These are phyloP conservation scores for Nissolia schottii DNA, from an alignment of 306 rosid genomes.

Conservation along the genomic window DNA sequence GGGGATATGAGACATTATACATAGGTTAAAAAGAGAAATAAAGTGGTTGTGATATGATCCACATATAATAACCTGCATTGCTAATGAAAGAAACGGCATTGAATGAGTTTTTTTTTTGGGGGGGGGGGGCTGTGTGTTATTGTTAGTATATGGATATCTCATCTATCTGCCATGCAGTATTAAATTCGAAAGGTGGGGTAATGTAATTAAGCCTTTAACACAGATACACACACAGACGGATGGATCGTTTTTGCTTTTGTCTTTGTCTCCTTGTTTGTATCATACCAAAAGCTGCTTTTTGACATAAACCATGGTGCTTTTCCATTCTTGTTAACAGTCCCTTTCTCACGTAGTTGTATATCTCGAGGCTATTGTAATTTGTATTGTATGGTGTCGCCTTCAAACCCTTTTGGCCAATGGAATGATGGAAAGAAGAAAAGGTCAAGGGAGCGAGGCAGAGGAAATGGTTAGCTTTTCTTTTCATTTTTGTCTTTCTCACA, in stretches of 20 bases:
- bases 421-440: not conserved
- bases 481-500: constrained; percentile 15
- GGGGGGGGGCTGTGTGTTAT: too few relatives aligned
- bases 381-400: not conserved
- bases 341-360: constrained; percentile 26
- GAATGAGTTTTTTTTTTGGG: too few relatives aligned
- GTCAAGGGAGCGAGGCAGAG: not conserved
- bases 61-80: constrained; percentile 21
- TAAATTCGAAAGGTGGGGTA: constrained; percentile 10
- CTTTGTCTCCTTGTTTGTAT: constrained; percentile 31
- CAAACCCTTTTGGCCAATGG: constrained; percentile 8
- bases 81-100: constrained; percentile 32
- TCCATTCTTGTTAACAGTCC: constrained; percentile 37
- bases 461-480: not conserved
- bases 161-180: constrained; percentile 19
- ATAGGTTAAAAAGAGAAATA: constrained; percentile 22
- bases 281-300: constrained; percentile 30
- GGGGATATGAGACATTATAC: constrained; percentile 1
- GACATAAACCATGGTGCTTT: constrained; percentile 31
- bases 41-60: constrained; percentile 20
- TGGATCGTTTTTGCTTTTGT: constrained; percentile 19
- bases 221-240: not conserved
- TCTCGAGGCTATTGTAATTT: constrained; percentile 32
- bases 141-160: too few relatives aligned
- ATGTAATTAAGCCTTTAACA: too few relatives aligned